phyloP scores from a whole-genome alignment of 2,329 filamentous ascomycete genomes.

The Fusarium tricinctum region DNA sequence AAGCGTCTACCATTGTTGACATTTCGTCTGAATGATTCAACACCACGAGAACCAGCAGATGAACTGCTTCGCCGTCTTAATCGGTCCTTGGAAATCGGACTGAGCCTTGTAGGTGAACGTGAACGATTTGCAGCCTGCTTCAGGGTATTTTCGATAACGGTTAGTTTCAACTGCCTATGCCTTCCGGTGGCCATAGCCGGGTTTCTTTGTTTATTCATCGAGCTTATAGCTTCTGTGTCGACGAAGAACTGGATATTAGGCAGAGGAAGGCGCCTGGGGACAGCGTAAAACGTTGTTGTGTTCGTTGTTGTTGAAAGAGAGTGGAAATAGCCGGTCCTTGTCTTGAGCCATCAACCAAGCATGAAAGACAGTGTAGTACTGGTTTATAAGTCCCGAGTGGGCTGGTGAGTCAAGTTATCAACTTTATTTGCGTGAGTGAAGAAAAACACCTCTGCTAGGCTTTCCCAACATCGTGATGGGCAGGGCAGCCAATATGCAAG shows the following conservation, averaged over 20 bases:
- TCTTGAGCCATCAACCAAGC: conserved; percentile 5
- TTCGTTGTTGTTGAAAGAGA: neutral
- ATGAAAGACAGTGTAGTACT: neutral
- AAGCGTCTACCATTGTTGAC: conserved; percentile 1
- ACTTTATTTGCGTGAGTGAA: neutral
- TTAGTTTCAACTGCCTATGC: conserved; percentile 17
- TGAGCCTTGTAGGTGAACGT: conserved; percentile 31
- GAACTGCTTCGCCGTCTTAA: conserved; percentile 25
- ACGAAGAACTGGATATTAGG: conserved; percentile 21
- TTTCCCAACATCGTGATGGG: conserved; percentile 15
- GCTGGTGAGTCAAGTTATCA: neutral
- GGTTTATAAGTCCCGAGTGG: conserved; percentile 6
- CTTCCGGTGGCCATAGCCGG: conserved; percentile 16
- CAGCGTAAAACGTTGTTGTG: neutral
- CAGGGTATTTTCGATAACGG: conserved; percentile 22
- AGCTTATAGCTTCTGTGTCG: conserved; percentile 7
- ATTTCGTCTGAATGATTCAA: neutral
- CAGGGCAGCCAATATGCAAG: conserved; percentile 31
- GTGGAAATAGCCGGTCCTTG: conserved; percentile 1
- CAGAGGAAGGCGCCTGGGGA: conserved; percentile 12
- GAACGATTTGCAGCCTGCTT: conserved; percentile 28
- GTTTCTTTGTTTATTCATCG: conserved; percentile 28
- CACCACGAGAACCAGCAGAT: neutral
- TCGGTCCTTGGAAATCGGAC: conserved; percentile 20
- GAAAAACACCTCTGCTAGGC: conserved; percentile 15